Evolutionary conservation across 2,329 filamentous ascomycete species (phyloP).

Genomic region (Fusarium foetens): DNA sequence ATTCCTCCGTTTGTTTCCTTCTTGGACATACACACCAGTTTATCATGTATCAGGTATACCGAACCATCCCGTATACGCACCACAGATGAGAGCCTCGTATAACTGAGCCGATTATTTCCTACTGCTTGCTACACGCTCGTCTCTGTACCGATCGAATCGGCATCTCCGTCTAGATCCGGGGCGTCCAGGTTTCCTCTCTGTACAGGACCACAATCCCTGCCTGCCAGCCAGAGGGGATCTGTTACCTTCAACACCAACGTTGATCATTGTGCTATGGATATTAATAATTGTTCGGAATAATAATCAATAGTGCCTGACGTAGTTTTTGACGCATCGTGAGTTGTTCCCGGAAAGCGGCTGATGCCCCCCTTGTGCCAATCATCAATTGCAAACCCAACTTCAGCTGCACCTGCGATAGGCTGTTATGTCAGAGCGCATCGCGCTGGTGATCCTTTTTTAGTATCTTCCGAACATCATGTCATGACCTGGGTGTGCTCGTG

Average conservation of each 20-base stretch:
- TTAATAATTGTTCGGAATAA: background rate
- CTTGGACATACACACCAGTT: background rate
- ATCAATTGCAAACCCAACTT: slow-evolving; percentile 2
- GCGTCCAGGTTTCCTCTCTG: background rate
- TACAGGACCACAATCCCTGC: background rate
- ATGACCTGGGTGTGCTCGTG: background rate
- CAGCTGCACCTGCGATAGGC: slow-evolving; percentile 1
- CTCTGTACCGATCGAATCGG: slow-evolving; percentile 23
- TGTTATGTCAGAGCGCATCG: slow-evolving; percentile 13
- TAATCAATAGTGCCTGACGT: slow-evolving; percentile 21
- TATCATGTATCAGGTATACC: background rate
- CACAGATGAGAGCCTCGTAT: slow-evolving; percentile 33
- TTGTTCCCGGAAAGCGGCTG: slow-evolving; percentile 35
- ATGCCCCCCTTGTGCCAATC: slow-evolving; percentile 20
- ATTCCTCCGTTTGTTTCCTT: background rate
- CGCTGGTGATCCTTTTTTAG: slow-evolving; percentile 36
- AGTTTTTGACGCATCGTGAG: slow-evolving; percentile 33
- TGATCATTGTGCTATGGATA: background rate
- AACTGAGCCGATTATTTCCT: slow-evolving; percentile 9
- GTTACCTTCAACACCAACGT: background rate
- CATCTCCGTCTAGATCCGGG: slow-evolving; percentile 22
- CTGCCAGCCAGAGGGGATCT: background rate
- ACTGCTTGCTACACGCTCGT: background rate
- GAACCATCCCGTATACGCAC: background rate
- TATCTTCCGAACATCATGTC: slow-evolving; percentile 2